Evolutionary conservation across 2,329 filamentous ascomycete species (phyloP).

Genomic region (Aspergillus ruber): DNA sequence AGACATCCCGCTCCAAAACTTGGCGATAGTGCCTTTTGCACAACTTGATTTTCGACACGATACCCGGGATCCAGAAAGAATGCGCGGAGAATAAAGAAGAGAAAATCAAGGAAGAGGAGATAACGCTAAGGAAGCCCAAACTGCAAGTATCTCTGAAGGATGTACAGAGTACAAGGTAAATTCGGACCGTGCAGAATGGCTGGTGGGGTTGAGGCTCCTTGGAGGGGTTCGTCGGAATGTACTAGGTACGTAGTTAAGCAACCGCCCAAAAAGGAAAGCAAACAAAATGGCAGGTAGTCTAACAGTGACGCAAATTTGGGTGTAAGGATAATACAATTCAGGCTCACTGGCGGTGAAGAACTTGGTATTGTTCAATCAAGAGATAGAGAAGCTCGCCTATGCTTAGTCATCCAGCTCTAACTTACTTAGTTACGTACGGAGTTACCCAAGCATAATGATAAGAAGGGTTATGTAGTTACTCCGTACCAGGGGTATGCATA

Average conservation of each 20-base stretch:
- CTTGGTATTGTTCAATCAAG: not conserved
- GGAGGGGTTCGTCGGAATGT: constrained; percentile 18
- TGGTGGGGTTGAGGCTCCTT: constrained; percentile 23
- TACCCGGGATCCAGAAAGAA: not conserved
- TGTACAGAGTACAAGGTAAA: constrained; percentile 8
- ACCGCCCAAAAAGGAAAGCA: not conserved
- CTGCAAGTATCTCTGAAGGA: constrained; percentile 7
- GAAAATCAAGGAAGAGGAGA: not conserved
- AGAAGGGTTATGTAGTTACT: too few species aligned
- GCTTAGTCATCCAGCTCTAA: too few species aligned
- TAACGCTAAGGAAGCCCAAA: constrained; percentile 2
- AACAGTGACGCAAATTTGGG: constrained; percentile 5
- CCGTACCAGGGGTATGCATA: too few species aligned
- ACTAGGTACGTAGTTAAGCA: constrained; percentile 6
- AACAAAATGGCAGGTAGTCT: constrained; percentile 5
- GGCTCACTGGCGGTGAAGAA: constrained; percentile 4
- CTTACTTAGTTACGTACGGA: too few species aligned
- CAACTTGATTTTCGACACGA: constrained; percentile 6
- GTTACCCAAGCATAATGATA: too few species aligned
- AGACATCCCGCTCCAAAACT: constrained; percentile 47
- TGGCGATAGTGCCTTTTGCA: constrained; percentile 24
- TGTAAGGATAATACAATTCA: constrained; percentile 4
- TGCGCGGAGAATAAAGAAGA: not conserved
- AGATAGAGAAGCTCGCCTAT: too few species aligned
- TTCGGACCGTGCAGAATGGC: constrained; percentile 8